Evolutionary conservation across 202 grass and related monocot genomes (phyloP).

Genomic region (Schoenoplectus triqueter): DNA sequence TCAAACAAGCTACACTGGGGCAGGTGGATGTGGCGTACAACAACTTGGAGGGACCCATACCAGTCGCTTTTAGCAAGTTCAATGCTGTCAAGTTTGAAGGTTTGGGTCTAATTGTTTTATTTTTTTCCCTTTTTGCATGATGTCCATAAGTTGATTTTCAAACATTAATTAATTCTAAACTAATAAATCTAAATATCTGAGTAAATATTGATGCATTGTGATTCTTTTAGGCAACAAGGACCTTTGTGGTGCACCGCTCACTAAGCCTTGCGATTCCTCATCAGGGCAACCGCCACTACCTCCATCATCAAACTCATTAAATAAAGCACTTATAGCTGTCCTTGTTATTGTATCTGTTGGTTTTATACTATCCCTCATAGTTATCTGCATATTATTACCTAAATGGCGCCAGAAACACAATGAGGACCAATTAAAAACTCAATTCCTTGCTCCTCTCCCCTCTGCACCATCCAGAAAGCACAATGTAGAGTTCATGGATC

Average conservation of each 20-base stretch:
- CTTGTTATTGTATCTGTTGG: slow-evolving; percentile 50
- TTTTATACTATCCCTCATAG: slow-evolving; percentile 37
- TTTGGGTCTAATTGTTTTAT: slow-evolving; percentile 31
- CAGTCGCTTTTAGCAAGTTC: slow-evolving; percentile 40
- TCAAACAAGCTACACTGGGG: slow-evolving; percentile 54
- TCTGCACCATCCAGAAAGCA: slow-evolving; percentile 32
- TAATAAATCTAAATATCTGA: background rate
- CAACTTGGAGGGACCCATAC: slow-evolving; percentile 59
- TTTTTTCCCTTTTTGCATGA: background rate
- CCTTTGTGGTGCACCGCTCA: slow-evolving; percentile 56
- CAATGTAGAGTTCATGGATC: slow-evolving; percentile 23
- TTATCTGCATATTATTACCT: slow-evolving; percentile 34
- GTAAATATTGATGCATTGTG: background rate
- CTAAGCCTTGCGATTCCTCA: slow-evolving; percentile 33
- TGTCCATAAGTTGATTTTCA: slow-evolving; percentile 19
- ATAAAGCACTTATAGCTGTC: slow-evolving; percentile 56
- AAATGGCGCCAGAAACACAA: slow-evolving; percentile 40
- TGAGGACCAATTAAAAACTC: background rate
- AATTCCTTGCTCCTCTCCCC: slow-evolving; percentile 25
- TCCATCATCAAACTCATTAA: background rate
- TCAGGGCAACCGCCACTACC: background rate
- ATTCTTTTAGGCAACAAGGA: slow-evolving; percentile 65
- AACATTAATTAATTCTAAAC: background rate
- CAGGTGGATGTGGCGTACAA: slow-evolving; percentile 60
- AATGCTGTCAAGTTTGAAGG: slow-evolving; percentile 48